Percentiles rank a stretch among this genome's conserved stretches.
Evolutionary conservation across 345 rosid species (phyloP).

Genomic region (Durio zibethinus): DNA sequence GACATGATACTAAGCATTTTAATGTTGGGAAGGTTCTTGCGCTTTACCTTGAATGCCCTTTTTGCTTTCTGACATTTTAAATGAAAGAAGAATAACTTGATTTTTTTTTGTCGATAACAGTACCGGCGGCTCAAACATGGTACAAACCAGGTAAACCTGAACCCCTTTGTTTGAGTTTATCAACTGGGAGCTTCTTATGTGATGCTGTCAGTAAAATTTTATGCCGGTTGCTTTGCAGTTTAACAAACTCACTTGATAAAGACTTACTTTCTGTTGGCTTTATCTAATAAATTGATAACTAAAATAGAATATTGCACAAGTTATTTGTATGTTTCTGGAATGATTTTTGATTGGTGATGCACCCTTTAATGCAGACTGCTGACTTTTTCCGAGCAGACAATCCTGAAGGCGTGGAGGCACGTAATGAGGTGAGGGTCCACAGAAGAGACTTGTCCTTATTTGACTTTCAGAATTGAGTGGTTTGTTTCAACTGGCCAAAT

Average conservation of each 20-base stretch:
- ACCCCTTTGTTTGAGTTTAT: neutral
- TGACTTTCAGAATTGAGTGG: conserved; percentile 11
- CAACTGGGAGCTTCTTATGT: neutral
- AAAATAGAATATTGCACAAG: neutral
- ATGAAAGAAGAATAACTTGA: conserved; percentile 16
- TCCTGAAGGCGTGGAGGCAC: conserved; percentile 97
- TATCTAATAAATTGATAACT: neutral
- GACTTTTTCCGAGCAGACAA: conserved; percentile 98
- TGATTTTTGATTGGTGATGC: conserved; percentile 16
- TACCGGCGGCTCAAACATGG: conserved; percentile 99
- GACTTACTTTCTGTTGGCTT: neutral
- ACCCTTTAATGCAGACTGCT: conserved; percentile 65
- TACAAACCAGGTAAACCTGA: conserved; percentile 63
- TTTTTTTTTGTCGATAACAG: conserved; percentile 46
- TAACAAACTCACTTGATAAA: neutral
- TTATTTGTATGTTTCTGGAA: neutral
- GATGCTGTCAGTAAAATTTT: neutral
- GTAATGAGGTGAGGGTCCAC: conserved; percentile 72
- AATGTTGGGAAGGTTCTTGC: conserved; percentile 90
- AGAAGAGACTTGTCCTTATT: conserved; percentile 9
- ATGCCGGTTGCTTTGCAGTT: neutral
- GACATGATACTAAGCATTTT: conserved; percentile 97
- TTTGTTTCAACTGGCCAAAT: neutral
- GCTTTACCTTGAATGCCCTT: neutral
- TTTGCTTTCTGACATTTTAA: conserved; percentile 6